Conservation (phyloP, 2,329 filamentous ascomycete genomes). For the Talaromyces sp. region DNA sequence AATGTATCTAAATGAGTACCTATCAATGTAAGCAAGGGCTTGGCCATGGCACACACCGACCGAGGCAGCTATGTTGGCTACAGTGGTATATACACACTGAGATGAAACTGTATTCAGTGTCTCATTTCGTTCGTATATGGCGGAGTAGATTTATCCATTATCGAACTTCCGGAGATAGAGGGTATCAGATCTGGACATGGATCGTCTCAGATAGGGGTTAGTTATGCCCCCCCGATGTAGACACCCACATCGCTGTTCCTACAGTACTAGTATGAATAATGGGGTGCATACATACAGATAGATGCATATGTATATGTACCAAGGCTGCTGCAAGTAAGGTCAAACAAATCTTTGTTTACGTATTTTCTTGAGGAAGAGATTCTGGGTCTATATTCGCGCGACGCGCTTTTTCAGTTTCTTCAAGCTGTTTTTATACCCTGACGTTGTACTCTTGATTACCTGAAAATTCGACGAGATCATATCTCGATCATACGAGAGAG, state of each 20-base stretch:
- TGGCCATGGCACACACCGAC: neutral
- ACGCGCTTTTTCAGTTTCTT: neutral
- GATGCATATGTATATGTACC: constrained; percentile 6
- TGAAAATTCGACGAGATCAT: neutral
- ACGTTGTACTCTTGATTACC: neutral
- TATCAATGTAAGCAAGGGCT: neutral
- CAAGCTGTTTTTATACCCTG: neutral
- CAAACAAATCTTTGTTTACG: neutral
- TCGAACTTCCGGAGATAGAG: neutral
- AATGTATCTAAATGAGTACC: neutral
- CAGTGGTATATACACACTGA: neutral
- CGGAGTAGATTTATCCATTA: no score
- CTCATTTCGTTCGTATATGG: neutral
- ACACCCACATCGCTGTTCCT: neutral
- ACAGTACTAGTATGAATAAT: neutral
- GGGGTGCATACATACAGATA: neutral
- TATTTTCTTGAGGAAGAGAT: neutral
- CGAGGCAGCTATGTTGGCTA: no score
- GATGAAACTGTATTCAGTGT: neutral
- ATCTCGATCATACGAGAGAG: neutral
- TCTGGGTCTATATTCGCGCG: neutral
- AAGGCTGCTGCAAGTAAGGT: constrained; percentile 7
- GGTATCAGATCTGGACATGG: neutral
- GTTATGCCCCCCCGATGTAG: neutral
- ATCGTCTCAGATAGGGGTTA: neutral